phyloP scores from a whole-genome alignment of 1,139 yeast species.

The Yamadazyma atmosphaerica region DNA sequence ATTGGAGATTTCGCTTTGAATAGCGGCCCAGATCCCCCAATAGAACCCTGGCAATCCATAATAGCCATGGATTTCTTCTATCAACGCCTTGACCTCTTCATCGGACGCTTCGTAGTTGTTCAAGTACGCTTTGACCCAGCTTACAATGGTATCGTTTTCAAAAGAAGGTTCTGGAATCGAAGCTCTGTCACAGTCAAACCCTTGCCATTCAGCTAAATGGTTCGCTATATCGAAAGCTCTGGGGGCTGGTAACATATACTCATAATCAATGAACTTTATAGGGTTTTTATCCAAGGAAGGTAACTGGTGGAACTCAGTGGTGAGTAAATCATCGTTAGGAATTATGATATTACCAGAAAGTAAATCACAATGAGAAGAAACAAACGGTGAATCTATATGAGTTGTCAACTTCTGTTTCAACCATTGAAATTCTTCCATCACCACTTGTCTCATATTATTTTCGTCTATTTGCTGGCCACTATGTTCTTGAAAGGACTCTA shows the following conservation, averaged over 20 bases:
- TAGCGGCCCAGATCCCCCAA: constrained; percentile 86
- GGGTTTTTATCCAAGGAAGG: constrained; percentile 41
- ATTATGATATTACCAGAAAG: constrained; percentile 72
- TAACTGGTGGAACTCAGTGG: constrained; percentile 15
- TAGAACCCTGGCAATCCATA: constrained; percentile 83
- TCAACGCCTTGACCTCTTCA: constrained; percentile 32
- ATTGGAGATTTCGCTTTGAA: constrained; percentile 67
- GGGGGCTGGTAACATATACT: constrained; percentile 79
- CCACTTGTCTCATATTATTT: constrained; percentile 37
- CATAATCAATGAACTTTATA: constrained; percentile 74
- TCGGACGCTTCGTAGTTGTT: constrained; percentile 28
- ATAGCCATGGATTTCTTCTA: constrained; percentile 57
- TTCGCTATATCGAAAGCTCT: constrained; percentile 84
- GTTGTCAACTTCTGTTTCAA: constrained; percentile 36
- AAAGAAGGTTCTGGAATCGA: constrained; percentile 56
- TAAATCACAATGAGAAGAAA: constrained; percentile 71
- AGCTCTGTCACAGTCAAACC: constrained; percentile 66
- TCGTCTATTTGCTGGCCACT: constrained; percentile 21
- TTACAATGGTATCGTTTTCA: constrained; percentile 45
- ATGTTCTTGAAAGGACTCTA: constrained; percentile 40
- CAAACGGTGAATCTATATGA: constrained; percentile 49
- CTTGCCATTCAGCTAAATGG: constrained; percentile 87
- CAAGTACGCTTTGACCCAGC: constrained; percentile 57
- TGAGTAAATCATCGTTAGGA: constrained; percentile 37
- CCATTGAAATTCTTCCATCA: constrained; percentile 57